These are phyloP conservation scores for Acrasis kona DNA, from an alignment of 78 protist species.

Conservation along the genomic window DNA sequence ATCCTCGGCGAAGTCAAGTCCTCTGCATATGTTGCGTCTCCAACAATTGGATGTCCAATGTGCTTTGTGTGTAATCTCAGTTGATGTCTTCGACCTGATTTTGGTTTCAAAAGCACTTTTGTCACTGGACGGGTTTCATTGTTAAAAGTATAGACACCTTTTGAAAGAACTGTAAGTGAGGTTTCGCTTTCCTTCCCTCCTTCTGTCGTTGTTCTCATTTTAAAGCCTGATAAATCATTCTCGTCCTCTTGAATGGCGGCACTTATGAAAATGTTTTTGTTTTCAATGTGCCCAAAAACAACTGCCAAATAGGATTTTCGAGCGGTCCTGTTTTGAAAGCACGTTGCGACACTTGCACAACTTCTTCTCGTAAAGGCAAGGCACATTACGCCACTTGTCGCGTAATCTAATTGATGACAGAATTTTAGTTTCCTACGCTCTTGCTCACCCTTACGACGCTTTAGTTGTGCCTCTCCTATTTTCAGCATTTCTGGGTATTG, in stretches of 20 bases:
- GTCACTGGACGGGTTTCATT: neutral
- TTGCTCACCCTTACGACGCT: neutral
- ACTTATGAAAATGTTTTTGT: neutral
- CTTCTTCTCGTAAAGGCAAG: neutral
- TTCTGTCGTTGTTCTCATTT: neutral
- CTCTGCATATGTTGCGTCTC: slow-evolving; percentile 21
- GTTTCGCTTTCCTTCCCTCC: neutral
- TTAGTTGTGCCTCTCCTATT: neutral
- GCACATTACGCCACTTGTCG: slow-evolving; percentile 24
- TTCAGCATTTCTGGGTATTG: neutral
- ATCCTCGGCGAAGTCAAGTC: slow-evolving; percentile 1
- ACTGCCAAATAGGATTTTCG: slow-evolving; percentile 20
- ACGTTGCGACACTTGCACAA: neutral
- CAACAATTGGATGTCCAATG: slow-evolving; percentile 30
- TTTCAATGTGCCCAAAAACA: slow-evolving; percentile 1
- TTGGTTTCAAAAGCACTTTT: slow-evolving; percentile 4
- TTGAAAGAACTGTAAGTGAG: neutral
- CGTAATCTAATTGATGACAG: slow-evolving; percentile 30
- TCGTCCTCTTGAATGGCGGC: neutral
- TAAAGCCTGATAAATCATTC: slow-evolving; percentile 18
- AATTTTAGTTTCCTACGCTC: neutral
- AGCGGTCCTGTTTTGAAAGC: neutral
- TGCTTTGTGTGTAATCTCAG: slow-evolving; percentile 21
- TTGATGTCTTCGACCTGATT: slow-evolving; percentile 42
- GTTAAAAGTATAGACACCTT: neutral